Evolutionary conservation across 257 asterid species (phyloP).

Genomic region (Nicotiana attenuata): DNA sequence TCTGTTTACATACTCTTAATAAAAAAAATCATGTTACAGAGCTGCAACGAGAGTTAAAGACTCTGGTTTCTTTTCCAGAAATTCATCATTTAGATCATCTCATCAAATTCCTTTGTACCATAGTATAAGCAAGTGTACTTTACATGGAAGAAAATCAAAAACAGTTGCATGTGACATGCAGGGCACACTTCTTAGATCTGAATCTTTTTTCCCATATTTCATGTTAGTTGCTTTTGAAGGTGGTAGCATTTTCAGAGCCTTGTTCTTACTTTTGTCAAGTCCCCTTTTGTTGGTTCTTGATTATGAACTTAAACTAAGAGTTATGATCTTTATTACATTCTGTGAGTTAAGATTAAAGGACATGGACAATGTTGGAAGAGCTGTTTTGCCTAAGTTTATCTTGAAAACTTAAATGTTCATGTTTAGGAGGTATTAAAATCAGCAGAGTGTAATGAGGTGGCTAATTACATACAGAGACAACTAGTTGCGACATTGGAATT

Average conservation of each 20-base stretch:
- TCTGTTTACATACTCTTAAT: too few species aligned
- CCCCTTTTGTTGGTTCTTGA: conserved; percentile 43
- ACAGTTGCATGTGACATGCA: conserved; percentile 60
- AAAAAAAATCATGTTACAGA: conserved; percentile 40
- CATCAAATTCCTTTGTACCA: conserved; percentile 31
- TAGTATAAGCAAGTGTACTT: conserved; percentile 33
- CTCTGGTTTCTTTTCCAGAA: conserved; percentile 36
- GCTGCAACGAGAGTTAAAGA: conserved; percentile 54
- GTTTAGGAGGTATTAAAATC: conserved; percentile 43
- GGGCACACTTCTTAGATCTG: conserved; percentile 40
- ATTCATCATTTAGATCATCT: conserved; percentile 23
- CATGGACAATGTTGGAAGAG: conserved; percentile 54
- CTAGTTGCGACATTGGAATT: conserved; percentile 75
- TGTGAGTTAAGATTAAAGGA: conserved; percentile 57
- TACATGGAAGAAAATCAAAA: conserved; percentile 23
- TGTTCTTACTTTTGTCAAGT: conserved; percentile 51
- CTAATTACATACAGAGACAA: too few species aligned
- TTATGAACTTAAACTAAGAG: conserved; percentile 39
- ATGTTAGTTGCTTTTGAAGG: conserved; percentile 94
- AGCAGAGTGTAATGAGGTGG: too few species aligned
- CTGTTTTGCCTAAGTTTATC: conserved; percentile 77
- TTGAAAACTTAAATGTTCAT: conserved; percentile 49
- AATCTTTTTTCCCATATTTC: conserved; percentile 78
- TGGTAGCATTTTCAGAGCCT: conserved; percentile 70
- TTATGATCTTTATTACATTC: too few species aligned